Evolutionary conservation across 2,329 filamentous ascomycete genomes (phyloP), one percentile per base, ranked within the genome.

Genomic region (Aspergillus carbonarius): DNA sequence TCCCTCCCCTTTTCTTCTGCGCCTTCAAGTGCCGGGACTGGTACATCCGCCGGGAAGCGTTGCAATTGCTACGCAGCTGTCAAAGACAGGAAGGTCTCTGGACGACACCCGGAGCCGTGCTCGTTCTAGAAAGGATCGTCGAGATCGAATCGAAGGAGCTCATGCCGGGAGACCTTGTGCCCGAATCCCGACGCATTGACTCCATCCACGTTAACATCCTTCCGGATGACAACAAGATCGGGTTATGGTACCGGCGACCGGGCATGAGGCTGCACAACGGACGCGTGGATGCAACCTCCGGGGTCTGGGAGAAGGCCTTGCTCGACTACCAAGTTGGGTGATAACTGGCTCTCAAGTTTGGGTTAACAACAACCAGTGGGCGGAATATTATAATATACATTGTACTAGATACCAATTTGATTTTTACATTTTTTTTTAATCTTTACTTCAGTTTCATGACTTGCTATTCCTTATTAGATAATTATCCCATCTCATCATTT

Each of bases 1-100:
- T 73, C 5, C 65, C 71, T 20, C 71, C 73, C 10, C 63, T 75
- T 9, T 74, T 71, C 63, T 68, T 72, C 55, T 65, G 69, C 18
- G 70, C 68, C 1, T 67, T 68, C 40, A 73, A 72, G 50, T 75
- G 72, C 58, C 68, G 70, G 25, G 68, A 75, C 56, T 64, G 63
- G 62, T 13, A 59, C 2, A 56, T 72, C 18, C 47, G 50, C 17
- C 23, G 39, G 9, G 50, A 53, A 39, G 35, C 50, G 9, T 18
- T 53, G 12, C 35, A 39, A 13, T 27, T 53, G 15, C 35, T 53
- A 9, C 34, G 50, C 25, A 39, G 50, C 23, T 53, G 50, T 12
- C 50, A 32, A 12, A 34, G 50, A 27, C 50, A 53, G 2, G 50
- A 53, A 27, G 50, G 50, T 8, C 35, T 53, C 20, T 53, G 50